Conservation (phyloP, 2,329 filamentous ascomycete genomes). For the Parastagonospora avenae region DNA sequence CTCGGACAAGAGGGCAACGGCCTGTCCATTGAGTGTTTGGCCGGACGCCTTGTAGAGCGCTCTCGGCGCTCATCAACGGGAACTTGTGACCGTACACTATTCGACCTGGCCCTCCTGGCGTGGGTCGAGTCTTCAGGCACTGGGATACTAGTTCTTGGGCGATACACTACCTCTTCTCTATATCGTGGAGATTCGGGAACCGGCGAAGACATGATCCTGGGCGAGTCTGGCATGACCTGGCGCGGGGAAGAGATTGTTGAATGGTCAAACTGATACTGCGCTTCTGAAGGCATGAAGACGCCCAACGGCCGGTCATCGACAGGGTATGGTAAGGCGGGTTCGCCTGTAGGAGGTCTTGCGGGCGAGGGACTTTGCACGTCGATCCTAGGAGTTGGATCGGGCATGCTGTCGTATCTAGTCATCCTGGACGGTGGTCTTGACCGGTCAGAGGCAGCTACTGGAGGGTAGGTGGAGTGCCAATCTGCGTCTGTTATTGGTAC, state of each 20-base stretch:
- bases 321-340: slow-evolving; percentile 50
- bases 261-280: slow-evolving; percentile 48
- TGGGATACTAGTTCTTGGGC: slow-evolving; percentile 11
- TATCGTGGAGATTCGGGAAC: slow-evolving; percentile 28
- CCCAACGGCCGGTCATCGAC: slow-evolving; percentile 47
- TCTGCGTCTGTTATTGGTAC: slow-evolving; percentile 33
- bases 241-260: slow-evolving; percentile 26
- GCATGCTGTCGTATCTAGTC: slow-evolving; percentile 36
- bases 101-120: slow-evolving; percentile 28
- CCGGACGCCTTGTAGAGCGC: slow-evolving; percentile 8
- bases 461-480: slow-evolving; percentile 41
- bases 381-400: slow-evolving; percentile 35
- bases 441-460: slow-evolving; percentile 23
- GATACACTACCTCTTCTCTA: slow-evolving; percentile 13
- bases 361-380: slow-evolving; percentile 41
- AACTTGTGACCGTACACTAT: slow-evolving; percentile 33
- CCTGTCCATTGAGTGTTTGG: slow-evolving; percentile 23
- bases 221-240: slow-evolving; percentile 30
- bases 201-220: slow-evolving; percentile 24
- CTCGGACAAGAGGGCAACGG: slow-evolving; percentile 68
- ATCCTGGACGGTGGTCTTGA: slow-evolving; percentile 35
- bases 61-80: slow-evolving; percentile 30
- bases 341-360: slow-evolving; percentile 29
- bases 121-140: slow-evolving; percentile 28
- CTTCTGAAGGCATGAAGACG: slow-evolving; percentile 51